Evolutionary conservation across 2,329 filamentous ascomycete genomes (phyloP).

Genomic region (Amylocarpus encephaloides): DNA sequence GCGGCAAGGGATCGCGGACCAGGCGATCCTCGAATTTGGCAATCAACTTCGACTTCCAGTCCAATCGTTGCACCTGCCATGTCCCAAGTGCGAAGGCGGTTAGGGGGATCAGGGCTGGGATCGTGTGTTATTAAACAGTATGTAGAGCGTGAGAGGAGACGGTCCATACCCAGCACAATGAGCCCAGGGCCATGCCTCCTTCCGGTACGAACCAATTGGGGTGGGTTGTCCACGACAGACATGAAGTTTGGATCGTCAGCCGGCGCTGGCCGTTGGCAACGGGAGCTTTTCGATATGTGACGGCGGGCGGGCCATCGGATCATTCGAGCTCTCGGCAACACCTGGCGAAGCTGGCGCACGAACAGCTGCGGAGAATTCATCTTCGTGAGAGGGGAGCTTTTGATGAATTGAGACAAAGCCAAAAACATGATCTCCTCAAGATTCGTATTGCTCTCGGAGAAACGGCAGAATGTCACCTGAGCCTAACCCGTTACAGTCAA

Average conservation of each 20-base stretch:
- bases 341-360: conserved; percentile 9
- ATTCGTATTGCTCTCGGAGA: too few species aligned
- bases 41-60: conserved; percentile 90
- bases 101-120: conserved; percentile 63
- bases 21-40: conserved; percentile 90
- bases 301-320: conserved; percentile 23
- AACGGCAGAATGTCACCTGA: too few species aligned
- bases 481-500: too few species aligned
- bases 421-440: background rate
- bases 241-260: conserved; percentile 74
- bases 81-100: conserved; percentile 86
- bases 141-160: background rate
- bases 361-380: conserved; percentile 19
- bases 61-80: conserved; percentile 90
- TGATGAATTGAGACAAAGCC: background rate
- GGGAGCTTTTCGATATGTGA: conserved; percentile 23
- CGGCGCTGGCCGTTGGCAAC: conserved; percentile 31
- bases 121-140: conserved; percentile 4
- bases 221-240: conserved; percentile 81
- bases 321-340: conserved; percentile 3
- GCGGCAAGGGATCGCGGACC: conserved; percentile 73
- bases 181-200: conserved; percentile 71
- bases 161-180: conserved; percentile 59
- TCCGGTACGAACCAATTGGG: conserved; percentile 70
- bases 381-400: background rate